A percentile compares a stretch with the other conserved stretches of the same genome.
Evolutionary conservation across 1,284 basidiomycete genomes (phyloP).

Genomic region (Ustilago loliicola): DNA sequence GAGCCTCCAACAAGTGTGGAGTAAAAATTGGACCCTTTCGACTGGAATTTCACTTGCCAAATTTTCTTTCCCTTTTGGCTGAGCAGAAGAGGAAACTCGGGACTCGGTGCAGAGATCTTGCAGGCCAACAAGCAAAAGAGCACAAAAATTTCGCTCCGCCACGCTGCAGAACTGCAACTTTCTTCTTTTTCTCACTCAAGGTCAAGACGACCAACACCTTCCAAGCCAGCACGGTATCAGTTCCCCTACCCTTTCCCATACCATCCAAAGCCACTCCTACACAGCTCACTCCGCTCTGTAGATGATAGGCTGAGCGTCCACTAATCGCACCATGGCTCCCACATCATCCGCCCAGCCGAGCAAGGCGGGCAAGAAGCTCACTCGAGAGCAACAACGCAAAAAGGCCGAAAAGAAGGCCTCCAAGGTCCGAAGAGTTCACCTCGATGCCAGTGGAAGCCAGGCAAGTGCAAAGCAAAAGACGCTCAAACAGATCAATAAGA

Average conservation of each 20-base stretch:
- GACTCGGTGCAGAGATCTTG: constrained; percentile 7
- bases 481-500: constrained; percentile 55
- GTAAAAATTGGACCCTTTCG: constrained; percentile 9
- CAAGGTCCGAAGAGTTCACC: constrained; percentile 46
- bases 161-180: constrained; percentile 6
- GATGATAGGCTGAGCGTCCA: constrained; percentile 8
- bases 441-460: constrained; percentile 47
- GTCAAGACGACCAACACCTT: background rate
- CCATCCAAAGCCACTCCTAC: background rate
- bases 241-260: background rate
- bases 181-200: constrained; percentile 5
- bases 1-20: too few relatives aligned
- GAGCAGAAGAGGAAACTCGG: constrained; percentile 15
- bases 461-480: constrained; percentile 49
- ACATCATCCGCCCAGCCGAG: constrained; percentile 29
- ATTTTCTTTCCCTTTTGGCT: constrained; percentile 10
- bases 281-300: background rate
- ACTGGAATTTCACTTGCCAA: constrained; percentile 6
- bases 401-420: constrained; percentile 50
- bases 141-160: constrained; percentile 35
- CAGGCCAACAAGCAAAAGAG: background rate
- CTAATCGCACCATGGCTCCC: constrained; percentile 18
- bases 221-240: background rate
- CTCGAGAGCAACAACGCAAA: constrained; percentile 44
- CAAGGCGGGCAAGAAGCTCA: constrained; percentile 47